Evolutionary conservation across 768 basidiomycete genomes (phyloP), one percentile per base, ranked within the genome.

Genomic region (Termitomyces sp.): DNA sequence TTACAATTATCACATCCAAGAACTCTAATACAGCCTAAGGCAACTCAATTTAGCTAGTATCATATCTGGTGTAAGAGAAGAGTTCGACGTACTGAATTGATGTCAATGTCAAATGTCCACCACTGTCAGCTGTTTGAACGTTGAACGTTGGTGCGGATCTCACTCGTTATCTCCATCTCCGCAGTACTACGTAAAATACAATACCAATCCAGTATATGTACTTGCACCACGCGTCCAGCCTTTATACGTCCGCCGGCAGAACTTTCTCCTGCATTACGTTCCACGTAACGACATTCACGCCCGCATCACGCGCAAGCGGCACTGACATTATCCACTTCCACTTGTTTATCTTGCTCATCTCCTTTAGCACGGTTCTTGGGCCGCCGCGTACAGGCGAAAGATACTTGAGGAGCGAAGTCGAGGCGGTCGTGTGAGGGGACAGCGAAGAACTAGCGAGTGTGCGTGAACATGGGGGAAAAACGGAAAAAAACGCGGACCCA

Each of bases 211-310:
- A 25, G 25, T 25, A 25, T 25, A 25, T 25, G 25, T 25, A 25
- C 25, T 25, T 25, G 46, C 97, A 82, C 97, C 97, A 98, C 53
- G 95, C 84, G 74, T 98, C 96, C 2, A 97, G 59, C 97, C 97
- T 71, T 99, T 99, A 80, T 92, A 98, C 57, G 88, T 84, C 34
- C 96, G 82, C 65, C 83, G 75, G 37, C 89, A 82, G 20, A 91
- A 79, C 73, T 91, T 95, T 93, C 17, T 77, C 79, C 29, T 80
- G 68, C 52, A 83, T 84, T 67, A 96, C 77, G 38, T 71, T 73
- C 95, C 96, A 98, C 12, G 77, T 72, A 45, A 86, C 79, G 14
- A 88, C 78, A 68, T 97, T 96, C 11, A 87, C 87, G 37, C 96
- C 95, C 10, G 74, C 70, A 70, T 94, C 92, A 38, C 90, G 84